Evolutionary conservation across 805 yeast genomes (phyloP), one percentile per base, ranked within the genome.

Genomic region (Candida suzukii): DNA sequence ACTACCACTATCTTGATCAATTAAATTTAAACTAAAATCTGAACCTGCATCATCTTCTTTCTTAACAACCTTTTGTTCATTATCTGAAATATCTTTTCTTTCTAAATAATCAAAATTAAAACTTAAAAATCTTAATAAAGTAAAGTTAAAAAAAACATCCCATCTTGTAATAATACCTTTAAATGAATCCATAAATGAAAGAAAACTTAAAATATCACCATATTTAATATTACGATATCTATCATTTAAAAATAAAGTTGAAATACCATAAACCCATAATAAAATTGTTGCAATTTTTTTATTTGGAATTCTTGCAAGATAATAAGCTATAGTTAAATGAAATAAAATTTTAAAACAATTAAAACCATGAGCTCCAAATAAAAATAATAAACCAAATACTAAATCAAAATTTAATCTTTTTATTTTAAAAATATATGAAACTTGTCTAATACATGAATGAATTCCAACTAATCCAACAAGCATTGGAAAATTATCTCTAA

Each of bases 131-230:
- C 97, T 73, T 41, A 93, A 70, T 45, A 91, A 65, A 1, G 95
- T 83, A 62, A 95, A 88, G 63, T 93, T 93, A 71, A 80, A 93
- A 52, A 85, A 87, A 3, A 93, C 97, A 57, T 93, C 97, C 99
- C 99, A 93, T 52, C 98, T 73, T 16, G 78, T 70, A 46, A 93
- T 80, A 13, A 90, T 72, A 1, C 98, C 97, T 37, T 73, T 72
- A 50, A 74, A 82, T 0, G 74, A 72, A 53, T 88, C 95, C 50
- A 85, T 59, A 29, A 73, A 63, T 0, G 67, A 57, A n/a, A 85
- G 58, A 2, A 51, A 45, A 0, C 70, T 54, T 40, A 56, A 53
- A 7, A 78, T 35, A 10, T 55, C 51, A 0, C 76, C 80, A 37
- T 74, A 71, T 19, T 73, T 73, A 44, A 71, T 69, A 18, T 73